Evolutionary conservation across 2,329 filamentous ascomycete species (phyloP), one percentile per base, ranked within the genome.

Genomic region (Trichoderma sp.): DNA sequence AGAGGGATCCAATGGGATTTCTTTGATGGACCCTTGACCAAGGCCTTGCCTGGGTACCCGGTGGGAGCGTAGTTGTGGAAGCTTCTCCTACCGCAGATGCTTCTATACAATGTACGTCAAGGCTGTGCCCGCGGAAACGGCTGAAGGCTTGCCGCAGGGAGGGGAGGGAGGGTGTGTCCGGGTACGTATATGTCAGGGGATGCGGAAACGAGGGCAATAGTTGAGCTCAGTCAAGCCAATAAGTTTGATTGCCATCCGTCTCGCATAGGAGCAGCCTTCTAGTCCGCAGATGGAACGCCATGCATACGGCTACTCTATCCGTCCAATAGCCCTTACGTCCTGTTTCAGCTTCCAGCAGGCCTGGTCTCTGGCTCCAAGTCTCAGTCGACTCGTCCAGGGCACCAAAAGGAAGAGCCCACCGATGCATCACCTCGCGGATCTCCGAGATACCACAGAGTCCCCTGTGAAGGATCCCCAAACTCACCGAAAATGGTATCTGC

Each of bases 301-400:
- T 65, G 65, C 49, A 49, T 66, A 59, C 61, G 39, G 65, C 63
- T 49, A 56, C 32, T 59, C 51, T 39, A 43, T 64, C 61, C 14
- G 43, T 32, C 61, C 61, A 55, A 52, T 32, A 32, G 43, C 26
- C 51, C 16, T 14, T 26, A 32, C 30, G 8, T 58, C 54, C 59
- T 61, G 39, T 28, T 30, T 24, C 46, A 60, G 39, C 28, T n/a
- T 28, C 34, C 18, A 32, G 30, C 34, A 54, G 59, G 26, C 24
- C 54, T 69, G 26, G 28, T 56, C 43, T 54, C 68, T 46, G 11
- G 13, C n/a, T 52, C n/a, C n/a, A 51, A 59, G 39, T 54, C 8
- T 58, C 59, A 65, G 68, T 59, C 59, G 66, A 52, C 63, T 46
- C 69, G 75, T 74, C 75, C 70, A 76, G 75, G 75, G 76, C 54